Percentiles rank a stretch among this genome's conserved stretches.
Evolutionary conservation across 78 protist genomes (phyloP).

Genomic region (Dictyostelium purpureum): DNA sequence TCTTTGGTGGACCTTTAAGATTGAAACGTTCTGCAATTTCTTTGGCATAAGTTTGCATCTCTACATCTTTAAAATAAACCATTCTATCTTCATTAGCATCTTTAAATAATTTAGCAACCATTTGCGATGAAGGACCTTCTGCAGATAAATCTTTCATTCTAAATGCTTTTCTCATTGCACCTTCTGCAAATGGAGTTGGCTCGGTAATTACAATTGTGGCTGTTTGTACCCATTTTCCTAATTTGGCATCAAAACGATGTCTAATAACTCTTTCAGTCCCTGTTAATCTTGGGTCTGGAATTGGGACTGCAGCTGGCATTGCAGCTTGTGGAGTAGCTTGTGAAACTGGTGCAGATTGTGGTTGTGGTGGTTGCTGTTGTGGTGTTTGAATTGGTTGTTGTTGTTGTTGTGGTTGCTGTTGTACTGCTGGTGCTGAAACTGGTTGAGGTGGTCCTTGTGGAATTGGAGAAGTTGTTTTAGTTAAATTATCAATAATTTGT

Average conservation of each 20-base stretch:
- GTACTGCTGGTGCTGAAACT: not conserved
- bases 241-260: conserved; percentile 68
- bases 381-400: not conserved
- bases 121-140: conserved; percentile 75
- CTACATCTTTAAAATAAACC: conserved; percentile 85
- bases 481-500: conserved; percentile 62
- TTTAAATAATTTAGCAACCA: conserved; percentile 72
- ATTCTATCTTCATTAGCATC: conserved; percentile 76
- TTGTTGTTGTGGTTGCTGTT: conserved; percentile 18
- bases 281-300: conserved; percentile 55
- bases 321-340: not conserved
- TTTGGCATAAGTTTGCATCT: conserved; percentile 78
- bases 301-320: not conserved
- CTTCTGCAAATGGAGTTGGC: conserved; percentile 80
- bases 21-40: conserved; percentile 82
- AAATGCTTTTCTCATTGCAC: conserved; percentile 75
- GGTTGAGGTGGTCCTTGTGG: not conserved
- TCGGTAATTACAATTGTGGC: conserved; percentile 76
- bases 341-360: not conserved
- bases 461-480: conserved; percentile 63
- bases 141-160: conserved; percentile 77
- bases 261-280: conserved; percentile 74
- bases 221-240: conserved; percentile 78
- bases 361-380: not conserved
- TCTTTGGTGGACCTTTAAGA: conserved; percentile 70